Evolutionary conservation across 164 flowering plant genomes (phyloP).

Genomic region (Santalum album): DNA sequence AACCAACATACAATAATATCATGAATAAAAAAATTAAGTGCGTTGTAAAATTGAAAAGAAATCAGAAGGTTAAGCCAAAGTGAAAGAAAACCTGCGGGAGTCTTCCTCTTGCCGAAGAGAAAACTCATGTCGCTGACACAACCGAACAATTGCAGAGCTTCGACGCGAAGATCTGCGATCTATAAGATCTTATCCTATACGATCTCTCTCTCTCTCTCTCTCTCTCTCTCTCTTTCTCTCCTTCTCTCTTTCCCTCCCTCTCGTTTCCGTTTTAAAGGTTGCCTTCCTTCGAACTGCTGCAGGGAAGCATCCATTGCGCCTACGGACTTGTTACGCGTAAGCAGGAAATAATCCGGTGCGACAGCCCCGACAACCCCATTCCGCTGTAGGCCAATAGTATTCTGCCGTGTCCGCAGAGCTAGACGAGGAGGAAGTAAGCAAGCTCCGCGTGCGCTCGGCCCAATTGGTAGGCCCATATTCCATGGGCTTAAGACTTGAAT

Average conservation of each 20-base stretch:
- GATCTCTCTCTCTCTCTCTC: slow-evolving; percentile 6
- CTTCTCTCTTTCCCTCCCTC: background rate
- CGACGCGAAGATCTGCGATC: too few species aligned
- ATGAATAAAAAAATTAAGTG: too few species aligned
- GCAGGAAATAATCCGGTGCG: background rate
- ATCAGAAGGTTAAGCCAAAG: background rate
- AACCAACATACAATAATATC: too few species aligned
- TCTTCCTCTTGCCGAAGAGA: slow-evolving; percentile 29
- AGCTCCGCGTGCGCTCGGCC: too few species aligned
- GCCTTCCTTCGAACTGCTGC: background rate
- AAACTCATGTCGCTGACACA: slow-evolving; percentile 12
- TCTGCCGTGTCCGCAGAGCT: too few species aligned
- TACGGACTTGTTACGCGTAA: background rate
- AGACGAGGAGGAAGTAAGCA: too few species aligned
- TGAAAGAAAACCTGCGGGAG: slow-evolving; percentile 46
- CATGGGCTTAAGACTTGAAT: too few species aligned
- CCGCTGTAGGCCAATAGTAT: too few species aligned
- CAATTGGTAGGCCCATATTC: too few species aligned
- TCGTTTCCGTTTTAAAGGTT: background rate
- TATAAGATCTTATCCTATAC: background rate
- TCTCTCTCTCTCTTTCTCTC: slow-evolving; percentile 1
- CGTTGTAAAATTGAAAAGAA: background rate
- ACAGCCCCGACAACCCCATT: too few species aligned
- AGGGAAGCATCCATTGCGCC: background rate
- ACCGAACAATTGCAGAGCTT: slow-evolving; percentile 14